These are phyloP conservation scores for Stipa capillata DNA, from an alignment of 176 grass and related monocot genomes.

Conservation along the genomic window DNA sequence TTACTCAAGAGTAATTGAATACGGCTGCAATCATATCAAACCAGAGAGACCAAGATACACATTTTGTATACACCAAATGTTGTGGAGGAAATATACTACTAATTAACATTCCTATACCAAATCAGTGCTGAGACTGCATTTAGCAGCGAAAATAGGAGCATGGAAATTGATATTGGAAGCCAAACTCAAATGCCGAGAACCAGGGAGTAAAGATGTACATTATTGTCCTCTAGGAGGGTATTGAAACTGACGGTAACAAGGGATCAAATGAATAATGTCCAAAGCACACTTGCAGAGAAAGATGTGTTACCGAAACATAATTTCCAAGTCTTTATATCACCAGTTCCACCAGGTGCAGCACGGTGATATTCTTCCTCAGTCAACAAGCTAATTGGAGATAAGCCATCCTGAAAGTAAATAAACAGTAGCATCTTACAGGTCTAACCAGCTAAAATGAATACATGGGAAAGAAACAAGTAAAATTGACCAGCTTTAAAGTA, in stretches of 20 bases:
- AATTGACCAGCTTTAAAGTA: constrained; percentile 71
- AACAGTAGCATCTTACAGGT: neutral
- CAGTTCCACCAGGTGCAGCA: constrained; percentile 86
- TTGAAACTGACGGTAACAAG: neutral
- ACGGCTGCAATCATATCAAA: neutral
- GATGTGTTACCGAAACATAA: constrained; percentile 71
- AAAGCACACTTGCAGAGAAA: neutral
- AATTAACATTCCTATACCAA: neutral
- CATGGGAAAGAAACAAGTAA: neutral
- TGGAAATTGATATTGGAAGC: neutral
- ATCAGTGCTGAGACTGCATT: neutral
- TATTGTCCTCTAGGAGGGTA: neutral
- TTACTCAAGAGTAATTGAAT: neutral
- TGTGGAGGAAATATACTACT: neutral
- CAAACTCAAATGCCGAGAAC: neutral
- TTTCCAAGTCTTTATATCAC: constrained; percentile 90
- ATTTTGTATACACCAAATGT: neutral
- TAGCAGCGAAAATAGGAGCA: neutral
- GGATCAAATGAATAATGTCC: neutral
- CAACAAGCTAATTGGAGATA: constrained; percentile 78
- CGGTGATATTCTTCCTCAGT: constrained; percentile 79
- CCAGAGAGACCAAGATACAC: neutral
- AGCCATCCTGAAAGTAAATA: constrained; percentile 54
- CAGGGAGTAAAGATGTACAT: neutral
- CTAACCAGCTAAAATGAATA: neutral